Evolutionary conservation across 176 grass and related monocot species (phyloP), one percentile per base, ranked within the genome.

Genomic region (Triticum urartu): DNA sequence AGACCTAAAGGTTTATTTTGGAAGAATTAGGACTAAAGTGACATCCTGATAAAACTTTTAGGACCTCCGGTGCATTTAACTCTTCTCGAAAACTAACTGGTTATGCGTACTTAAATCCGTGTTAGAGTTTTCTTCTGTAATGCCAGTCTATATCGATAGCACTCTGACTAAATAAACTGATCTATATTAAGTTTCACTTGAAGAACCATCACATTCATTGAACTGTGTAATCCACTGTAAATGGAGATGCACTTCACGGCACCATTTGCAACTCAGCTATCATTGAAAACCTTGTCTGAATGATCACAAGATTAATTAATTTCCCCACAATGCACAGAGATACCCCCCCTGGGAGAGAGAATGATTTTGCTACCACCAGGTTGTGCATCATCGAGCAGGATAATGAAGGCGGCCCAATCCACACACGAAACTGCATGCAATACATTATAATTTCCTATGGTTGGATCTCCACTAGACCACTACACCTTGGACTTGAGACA

Each of bases 381-480:
- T 9, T 6, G 18, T 71, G 9, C 34, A 39, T 71, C 68, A 39
- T 40, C 14, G 15, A 54, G 50, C 11, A 15, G 42, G 42, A 25
- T 75, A 25, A 75, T 50, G 25, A 25, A 5, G 24, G 9, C 25
- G 28, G 45, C 72, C 42, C 25, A 52, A 26, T 26, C 68, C 21
- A 18, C 6, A 50, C 72, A 83, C 64, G 84, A 79, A 72, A 83
- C 34, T 65, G 10, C 59, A 50, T 28, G 48, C 48, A 38, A 76
- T 78, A 79, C 65, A 64, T 78, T 83, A 73, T 21, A 33, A 21
- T 79, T 79, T 35, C 8, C 28, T 26, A 72, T 83, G 74, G 84
- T 87, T 87, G 84, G 84, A 79, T 66, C 73, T 42, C 84, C 79
- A 90, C 84, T 83, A 66, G 56, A 84, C 84, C 79, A 87, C 84